These are phyloP conservation scores for Metarhizium brunneum DNA, from an alignment of 2,329 filamentous ascomycete genomes.

Conservation along the genomic window DNA sequence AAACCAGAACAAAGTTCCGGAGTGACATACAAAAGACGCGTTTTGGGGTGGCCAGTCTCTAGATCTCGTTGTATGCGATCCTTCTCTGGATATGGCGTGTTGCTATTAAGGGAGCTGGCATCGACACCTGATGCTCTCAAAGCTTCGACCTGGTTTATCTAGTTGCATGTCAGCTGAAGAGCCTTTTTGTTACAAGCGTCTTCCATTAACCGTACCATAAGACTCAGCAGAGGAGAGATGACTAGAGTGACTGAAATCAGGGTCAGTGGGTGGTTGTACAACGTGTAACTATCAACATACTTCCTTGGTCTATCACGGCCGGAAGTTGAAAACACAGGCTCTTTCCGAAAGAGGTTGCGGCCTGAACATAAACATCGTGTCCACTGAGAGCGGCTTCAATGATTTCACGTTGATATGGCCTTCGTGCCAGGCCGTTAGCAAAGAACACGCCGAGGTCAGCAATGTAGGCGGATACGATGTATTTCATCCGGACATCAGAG, in stretches of 20 bases:
- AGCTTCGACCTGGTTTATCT: constrained; percentile 88
- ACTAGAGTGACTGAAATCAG: constrained; percentile 66
- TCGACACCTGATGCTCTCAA: constrained; percentile 65
- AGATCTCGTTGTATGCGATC: constrained; percentile 69
- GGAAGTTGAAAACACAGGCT: constrained; percentile 89
- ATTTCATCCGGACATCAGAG: neutral
- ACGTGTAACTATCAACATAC: constrained; percentile 39
- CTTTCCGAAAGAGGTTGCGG: constrained; percentile 85
- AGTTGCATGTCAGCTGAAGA: constrained; percentile 2
- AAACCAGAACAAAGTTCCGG: constrained; percentile 77
- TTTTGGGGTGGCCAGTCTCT: constrained; percentile 76
- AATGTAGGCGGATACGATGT: no score
- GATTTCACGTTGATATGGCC: constrained; percentile 79
- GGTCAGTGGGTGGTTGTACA: neutral
- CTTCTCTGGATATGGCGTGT: constrained; percentile 56
- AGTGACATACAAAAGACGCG: constrained; percentile 82
- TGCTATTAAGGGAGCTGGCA: constrained; percentile 81
- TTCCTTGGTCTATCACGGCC: constrained; percentile 77
- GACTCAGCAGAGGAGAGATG: constrained; percentile 75
- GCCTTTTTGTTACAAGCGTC: constrained; percentile 2
- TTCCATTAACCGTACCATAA: constrained; percentile 56
- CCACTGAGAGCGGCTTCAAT: constrained; percentile 72
- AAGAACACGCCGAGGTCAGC: neutral
- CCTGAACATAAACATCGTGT: constrained; percentile 88
- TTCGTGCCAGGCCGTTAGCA: constrained; percentile 29